Base-by-base conservation (phyloP, 192 early-diverging fungal species). In the Radiomyces spectabilis region DNA sequence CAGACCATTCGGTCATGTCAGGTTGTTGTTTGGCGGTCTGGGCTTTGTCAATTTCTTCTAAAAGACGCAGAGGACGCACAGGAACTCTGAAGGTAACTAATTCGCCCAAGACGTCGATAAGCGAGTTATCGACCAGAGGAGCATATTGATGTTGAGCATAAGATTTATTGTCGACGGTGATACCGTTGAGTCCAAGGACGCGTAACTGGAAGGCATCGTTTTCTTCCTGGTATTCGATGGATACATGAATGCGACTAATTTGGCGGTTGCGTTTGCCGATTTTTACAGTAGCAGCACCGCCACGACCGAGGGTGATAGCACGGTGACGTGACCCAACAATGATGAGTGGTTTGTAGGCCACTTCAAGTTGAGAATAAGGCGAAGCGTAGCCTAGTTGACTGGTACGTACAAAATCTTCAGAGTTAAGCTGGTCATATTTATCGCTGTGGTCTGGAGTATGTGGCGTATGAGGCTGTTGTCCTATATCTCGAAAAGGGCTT, bases 141-240 rank as follows among this genome's bases (percentile, higher is more conserved):
- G 60, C 57, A 31, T 53, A 59, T 40, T 67, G 64, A 10, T 72
- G 61, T 12, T 71, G 65, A 8, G 65, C 51, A 21, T 63, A 75
- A 2, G 55, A 62, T 15, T 57, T 30, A 13, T 69, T 59, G 33
- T 79, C 74, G 29, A 79, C 61, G 15, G 55, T 57, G 16, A 62
- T 56, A 18, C 76, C 76, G 32, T 79, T 79, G 18, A 75, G 57
- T 1, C 76, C 76, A 13, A 75, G 55, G 10, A 79, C 76, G 2
- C 35, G 61, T 15, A 79, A 55, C 42, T 75, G 65, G 49, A 75
- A 79, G 2, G 35, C 31, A 9, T 37, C 12, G 5, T 39, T 19
- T 5, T 53, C 35, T 22, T 25, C 3, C 21, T 53, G 55, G 57
- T 62, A 73, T 24, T 68, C 47, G 35, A 79, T 59, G 19, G 74